Base-by-base conservation (phyloP, 148 eudicot genomes). In the Chenopodium album region DNA sequence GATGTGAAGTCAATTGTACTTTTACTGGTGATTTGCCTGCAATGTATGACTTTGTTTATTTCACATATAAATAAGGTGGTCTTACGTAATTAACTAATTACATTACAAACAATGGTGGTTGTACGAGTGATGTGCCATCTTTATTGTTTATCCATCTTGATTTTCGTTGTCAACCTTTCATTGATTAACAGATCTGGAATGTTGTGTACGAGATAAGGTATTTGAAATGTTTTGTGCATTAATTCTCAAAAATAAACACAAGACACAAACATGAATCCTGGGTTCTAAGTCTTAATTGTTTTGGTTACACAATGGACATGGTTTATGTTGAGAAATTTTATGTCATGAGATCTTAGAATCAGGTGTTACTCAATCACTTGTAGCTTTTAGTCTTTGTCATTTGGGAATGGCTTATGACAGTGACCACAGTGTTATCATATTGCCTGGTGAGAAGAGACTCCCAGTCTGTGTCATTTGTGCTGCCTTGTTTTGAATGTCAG, bases 401-500 rank as follows among this genome's bases (percentile, higher is more conserved):
- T 23, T 62, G 9, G 23, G 66, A 62, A 67, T 67, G 71, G 34
- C 71, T 28, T 67, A 26, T 67, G 34, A 29, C 11, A 23, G 23
- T 23, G 23, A 23, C 23, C 23, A 23, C 23, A 23, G 26, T 65
- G 31, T 26, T 16, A 23, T n/a, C 69, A 65, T 65, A 26, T 65
- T 65, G 69, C 69, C 9, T 65, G 26, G 69, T 26, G 28, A 65
- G 31, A 23, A 26, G 29, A 65, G 69, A 65, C 13, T n/a, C 9
- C 7, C 29, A 23, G 28, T 65, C 26, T 10, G 9, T 11, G 26
- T 65, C 3, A 23, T 32, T 64, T 64, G 28, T 65, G 10, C 32
- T n/a, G 29, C 31, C 69, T 65, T 65, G 69, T 65, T 64, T 41
- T 64, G 68, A 11, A 64, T 64, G 68, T n/a, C 68, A 64, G 68